phyloP scores from a whole-genome alignment of 164 flowering plant species.

The Tetracentron sinense region DNA sequence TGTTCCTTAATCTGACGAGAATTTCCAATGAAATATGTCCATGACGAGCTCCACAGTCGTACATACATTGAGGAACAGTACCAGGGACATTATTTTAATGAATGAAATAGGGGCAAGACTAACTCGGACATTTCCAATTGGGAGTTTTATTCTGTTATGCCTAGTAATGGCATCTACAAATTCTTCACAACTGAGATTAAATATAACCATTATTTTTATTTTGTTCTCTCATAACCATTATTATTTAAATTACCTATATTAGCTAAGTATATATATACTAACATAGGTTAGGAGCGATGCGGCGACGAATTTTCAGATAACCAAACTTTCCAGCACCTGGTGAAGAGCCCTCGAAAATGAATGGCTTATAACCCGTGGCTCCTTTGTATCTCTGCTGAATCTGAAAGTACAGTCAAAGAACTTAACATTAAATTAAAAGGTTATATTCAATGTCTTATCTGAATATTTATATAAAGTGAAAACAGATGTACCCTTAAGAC shows the following conservation, averaged over 20 bases:
- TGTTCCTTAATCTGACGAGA: too few species aligned
- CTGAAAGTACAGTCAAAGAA: slow-evolving; percentile 31
- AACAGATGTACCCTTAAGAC: too few species aligned
- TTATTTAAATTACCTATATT: neutral
- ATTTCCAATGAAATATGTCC: too few species aligned
- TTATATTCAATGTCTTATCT: neutral
- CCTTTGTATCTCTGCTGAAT: slow-evolving; percentile 76
- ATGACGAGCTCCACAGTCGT: too few species aligned
- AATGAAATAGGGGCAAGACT: too few species aligned
- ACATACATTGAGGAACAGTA: too few species aligned
- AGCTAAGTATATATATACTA: neutral
- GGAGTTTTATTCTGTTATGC: too few species aligned
- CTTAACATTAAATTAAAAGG: neutral
- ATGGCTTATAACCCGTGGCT: slow-evolving; percentile 83
- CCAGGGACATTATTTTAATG: too few species aligned
- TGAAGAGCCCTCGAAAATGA: slow-evolving; percentile 88
- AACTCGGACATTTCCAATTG: too few species aligned
- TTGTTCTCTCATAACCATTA: neutral
- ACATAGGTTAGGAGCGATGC: slow-evolving; percentile 12
- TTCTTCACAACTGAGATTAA: neutral
- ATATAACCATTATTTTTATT: neutral
- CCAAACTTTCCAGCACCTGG: slow-evolving; percentile 98
- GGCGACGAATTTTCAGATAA: slow-evolving; percentile 65
- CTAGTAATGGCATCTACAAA: too few species aligned
- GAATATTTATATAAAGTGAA: neutral